Evolutionary conservation across 2,329 filamentous ascomycete species (phyloP).

Genomic region (Simplicillium sp.): DNA sequence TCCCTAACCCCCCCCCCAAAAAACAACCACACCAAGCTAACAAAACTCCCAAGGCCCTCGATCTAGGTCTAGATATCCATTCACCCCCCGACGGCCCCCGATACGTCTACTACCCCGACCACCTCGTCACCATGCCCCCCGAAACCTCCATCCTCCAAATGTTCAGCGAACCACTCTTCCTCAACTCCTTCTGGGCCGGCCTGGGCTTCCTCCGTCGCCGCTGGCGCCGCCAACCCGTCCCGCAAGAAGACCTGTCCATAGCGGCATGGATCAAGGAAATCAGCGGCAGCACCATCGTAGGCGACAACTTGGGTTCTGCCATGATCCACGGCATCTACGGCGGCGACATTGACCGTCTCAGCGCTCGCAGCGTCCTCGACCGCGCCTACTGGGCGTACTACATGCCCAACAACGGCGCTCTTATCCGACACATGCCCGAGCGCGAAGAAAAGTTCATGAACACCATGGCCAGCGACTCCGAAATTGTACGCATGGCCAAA

Average conservation of each 20-base stretch:
- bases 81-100: constrained; percentile 42
- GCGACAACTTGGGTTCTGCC: constrained; percentile 68
- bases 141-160: constrained; percentile 14
- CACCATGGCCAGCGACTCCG: constrained; percentile 15
- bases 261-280: constrained; percentile 24
- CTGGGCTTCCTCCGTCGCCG: constrained; percentile 12
- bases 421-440: constrained; percentile 27
- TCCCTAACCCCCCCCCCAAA: constrained; percentile 5
- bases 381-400: constrained; percentile 21
- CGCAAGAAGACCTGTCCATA: constrained; percentile 14
- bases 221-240: constrained; percentile 10
- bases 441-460: constrained; percentile 19
- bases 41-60: constrained; percentile 16
- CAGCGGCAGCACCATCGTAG: constrained; percentile 27
- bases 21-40: neutral
- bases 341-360: constrained; percentile 75
- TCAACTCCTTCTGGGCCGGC: constrained; percentile 15
- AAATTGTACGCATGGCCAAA: constrained; percentile 20
- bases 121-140: constrained; percentile 31
- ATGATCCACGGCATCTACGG: constrained; percentile 84
- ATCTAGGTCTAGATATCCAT: constrained; percentile 31
- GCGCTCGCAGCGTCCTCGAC: constrained; percentile 49
- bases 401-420: constrained; percentile 10
- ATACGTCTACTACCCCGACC: constrained; percentile 84
- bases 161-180: constrained; percentile 22